These are phyloP conservation scores for Saccharata proteae DNA, from an alignment of 2,329 filamentous ascomycete species.

Conservation along the genomic window DNA sequence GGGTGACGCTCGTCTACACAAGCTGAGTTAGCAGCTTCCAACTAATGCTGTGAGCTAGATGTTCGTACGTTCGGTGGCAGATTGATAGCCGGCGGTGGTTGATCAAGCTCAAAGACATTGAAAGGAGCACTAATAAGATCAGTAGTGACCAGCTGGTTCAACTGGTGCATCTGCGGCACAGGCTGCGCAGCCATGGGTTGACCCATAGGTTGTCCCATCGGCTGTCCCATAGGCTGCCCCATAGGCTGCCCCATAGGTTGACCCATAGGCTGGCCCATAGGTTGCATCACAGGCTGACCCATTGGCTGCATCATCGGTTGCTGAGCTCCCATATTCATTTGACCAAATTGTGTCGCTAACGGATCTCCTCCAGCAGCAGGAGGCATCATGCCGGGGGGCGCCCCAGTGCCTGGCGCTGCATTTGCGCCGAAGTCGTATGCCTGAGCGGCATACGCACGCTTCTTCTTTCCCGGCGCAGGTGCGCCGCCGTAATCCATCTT, in stretches of 20 bases:
- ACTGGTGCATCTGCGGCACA: slow-evolving; percentile 18
- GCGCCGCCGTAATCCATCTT: slow-evolving; percentile 9
- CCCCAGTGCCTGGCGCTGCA: slow-evolving; percentile 35
- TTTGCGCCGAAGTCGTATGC: slow-evolving; percentile 95
- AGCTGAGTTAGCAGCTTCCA: slow-evolving; percentile 29
- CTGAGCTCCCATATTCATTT: slow-evolving; percentile 57
- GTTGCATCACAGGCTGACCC: slow-evolving; percentile 37
- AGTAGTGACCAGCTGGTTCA: slow-evolving; percentile 86
- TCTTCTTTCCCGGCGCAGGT: slow-evolving; percentile 56
- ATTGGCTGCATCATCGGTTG: slow-evolving; percentile 40
- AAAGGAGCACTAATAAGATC: slow-evolving; percentile 89
- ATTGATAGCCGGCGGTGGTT: slow-evolving; percentile 81
- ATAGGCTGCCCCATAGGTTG: too few relatives aligned
- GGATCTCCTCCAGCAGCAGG: slow-evolving; percentile 50
- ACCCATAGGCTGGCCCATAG: too few relatives aligned
- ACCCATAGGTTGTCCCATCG: slow-evolving; percentile 31
- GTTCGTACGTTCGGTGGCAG: slow-evolving; percentile 77
- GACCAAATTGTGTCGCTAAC: slow-evolving; percentile 71
- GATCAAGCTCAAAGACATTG: slow-evolving; percentile 82
- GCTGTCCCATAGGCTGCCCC: slow-evolving; percentile 22
- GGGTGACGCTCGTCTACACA: slow-evolving; percentile 69
- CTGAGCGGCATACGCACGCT: slow-evolving; percentile 85
- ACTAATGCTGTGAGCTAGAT: background rate
- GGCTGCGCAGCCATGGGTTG: slow-evolving; percentile 3
- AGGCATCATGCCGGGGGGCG: slow-evolving; percentile 26